These are phyloP conservation scores for Fusarium papillatum DNA, from an alignment of 2,329 filamentous ascomycete species.

Conservation along the genomic window DNA sequence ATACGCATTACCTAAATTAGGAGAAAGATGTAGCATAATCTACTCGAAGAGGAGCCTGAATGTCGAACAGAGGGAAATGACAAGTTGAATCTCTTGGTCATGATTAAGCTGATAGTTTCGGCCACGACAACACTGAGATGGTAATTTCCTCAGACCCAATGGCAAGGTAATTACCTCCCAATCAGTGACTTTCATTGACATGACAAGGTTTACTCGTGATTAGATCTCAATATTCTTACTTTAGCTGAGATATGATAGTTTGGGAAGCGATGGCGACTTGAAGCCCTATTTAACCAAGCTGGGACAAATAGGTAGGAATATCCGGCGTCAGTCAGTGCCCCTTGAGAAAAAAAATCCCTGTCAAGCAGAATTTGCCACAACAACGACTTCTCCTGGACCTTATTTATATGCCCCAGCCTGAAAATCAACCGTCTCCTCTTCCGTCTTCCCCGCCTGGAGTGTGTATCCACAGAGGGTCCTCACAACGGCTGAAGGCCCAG, in stretches of 20 bases:
- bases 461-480: neutral
- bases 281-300: neutral
- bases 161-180: neutral
- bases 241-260: neutral
- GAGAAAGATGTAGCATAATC: neutral
- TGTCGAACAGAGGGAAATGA: neutral
- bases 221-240: neutral
- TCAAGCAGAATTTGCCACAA: neutral
- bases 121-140: neutral
- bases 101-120: neutral
- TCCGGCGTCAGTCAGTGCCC: neutral
- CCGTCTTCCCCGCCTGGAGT: neutral
- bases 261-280: neutral
- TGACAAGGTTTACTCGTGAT: neutral
- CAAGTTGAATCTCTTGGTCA: neutral
- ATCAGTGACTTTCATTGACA: neutral
- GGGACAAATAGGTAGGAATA: neutral
- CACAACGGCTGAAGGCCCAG: neutral
- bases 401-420: neutral
- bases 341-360: neutral
- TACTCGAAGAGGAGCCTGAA: fast-evolving
- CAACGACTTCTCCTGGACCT: neutral
- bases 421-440: neutral
- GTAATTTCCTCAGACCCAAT: neutral
- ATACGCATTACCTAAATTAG: neutral